Base-by-base conservation (phyloP, 129 eudicot genomes). In the Flaveria ramosissima region DNA sequence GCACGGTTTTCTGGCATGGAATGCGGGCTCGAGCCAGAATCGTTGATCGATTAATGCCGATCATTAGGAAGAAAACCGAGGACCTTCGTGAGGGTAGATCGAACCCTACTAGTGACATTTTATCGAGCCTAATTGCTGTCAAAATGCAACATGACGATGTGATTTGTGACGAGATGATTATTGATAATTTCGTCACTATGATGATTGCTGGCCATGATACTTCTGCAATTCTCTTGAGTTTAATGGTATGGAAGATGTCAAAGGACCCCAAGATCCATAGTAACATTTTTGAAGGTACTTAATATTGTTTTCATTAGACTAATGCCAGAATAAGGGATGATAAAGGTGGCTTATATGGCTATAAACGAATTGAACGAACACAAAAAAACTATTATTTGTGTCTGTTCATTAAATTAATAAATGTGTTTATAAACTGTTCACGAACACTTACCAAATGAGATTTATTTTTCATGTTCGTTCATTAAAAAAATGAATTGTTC, bases 141-240 rank as follows among this genome's bases (percentile, higher is more conserved):
- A 74, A 80, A 80, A 46, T 36, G 30, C 76, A 47, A 69, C 53
- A 80, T 65, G 80, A 80, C 32, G 71, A 74, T 6, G 80, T 43
- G 32, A 74, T 80, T 57, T 13, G 24, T 20, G 80, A 80, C 9
- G 76, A 80, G 57, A 74, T 80, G 84, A 80, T 68, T 59, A 71
- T 74, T 63, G 84, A 80, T 53, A 80, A 80, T 30, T 80, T 80
- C 23, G 51, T 80, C n/a, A 80, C 84, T 14, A 15, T 80, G 36
- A 80, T 80, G 84, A 80, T 80, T 9, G 84, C 84, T 74, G 56
- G 80, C 68, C 84, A 80, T 20, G 80, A 80, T 74, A 80, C 84
- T 12, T 74, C 84, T 27, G 84, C 84, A 14, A 80, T 80, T 74
- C 74, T 80, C 36, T n/a, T 68, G 71, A 80, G 75, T 62, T 80